phyloP scores from a whole-genome alignment of 2,329 filamentous ascomycete genomes.

The Exserohilum turcica region DNA sequence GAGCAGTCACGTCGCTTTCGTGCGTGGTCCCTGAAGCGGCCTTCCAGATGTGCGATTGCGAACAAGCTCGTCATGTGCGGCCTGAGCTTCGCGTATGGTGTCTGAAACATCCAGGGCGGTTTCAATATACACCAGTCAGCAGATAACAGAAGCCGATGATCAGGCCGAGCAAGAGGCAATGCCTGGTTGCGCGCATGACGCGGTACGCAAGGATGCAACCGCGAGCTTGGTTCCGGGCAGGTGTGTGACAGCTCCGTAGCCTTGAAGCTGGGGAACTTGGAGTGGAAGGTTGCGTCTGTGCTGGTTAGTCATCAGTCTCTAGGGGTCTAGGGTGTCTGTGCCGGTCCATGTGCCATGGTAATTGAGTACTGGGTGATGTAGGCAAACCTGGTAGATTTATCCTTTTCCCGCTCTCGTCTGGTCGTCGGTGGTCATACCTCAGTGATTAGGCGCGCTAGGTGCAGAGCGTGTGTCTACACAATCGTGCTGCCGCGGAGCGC shows the following conservation, averaged over 20 bases:
- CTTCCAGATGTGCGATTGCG: constrained; percentile 46
- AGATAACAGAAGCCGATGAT: constrained; percentile 53
- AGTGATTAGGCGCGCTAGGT: neutral
- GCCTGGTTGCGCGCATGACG: constrained; percentile 35
- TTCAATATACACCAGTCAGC: constrained; percentile 48
- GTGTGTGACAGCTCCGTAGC: constrained; percentile 51
- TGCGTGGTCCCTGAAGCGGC: constrained; percentile 50
- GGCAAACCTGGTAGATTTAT: constrained; percentile 1
- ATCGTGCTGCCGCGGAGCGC: neutral
- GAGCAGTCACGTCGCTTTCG: constrained; percentile 47
- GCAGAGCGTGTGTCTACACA: neutral
- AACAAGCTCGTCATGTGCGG: constrained; percentile 53
- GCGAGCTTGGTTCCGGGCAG: constrained; percentile 34
- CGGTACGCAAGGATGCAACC: constrained; percentile 42
- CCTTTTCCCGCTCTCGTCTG: constrained; percentile 1
- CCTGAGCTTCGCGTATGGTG: constrained; percentile 51
- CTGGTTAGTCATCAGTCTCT: constrained; percentile 17
- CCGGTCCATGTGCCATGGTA: constrained; percentile 28
- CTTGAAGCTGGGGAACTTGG: constrained; percentile 46
- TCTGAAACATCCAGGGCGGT: constrained; percentile 51
- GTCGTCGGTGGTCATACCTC: neutral
- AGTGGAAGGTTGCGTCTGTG: constrained; percentile 38
- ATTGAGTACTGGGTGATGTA: constrained; percentile 2
- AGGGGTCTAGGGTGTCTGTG: constrained; percentile 1
- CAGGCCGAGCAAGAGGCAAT: constrained; percentile 45